These are phyloP conservation scores for Udeniomyces megalosporus DNA, from an alignment of 768 basidiomycete genomes.

Conservation along the genomic window DNA sequence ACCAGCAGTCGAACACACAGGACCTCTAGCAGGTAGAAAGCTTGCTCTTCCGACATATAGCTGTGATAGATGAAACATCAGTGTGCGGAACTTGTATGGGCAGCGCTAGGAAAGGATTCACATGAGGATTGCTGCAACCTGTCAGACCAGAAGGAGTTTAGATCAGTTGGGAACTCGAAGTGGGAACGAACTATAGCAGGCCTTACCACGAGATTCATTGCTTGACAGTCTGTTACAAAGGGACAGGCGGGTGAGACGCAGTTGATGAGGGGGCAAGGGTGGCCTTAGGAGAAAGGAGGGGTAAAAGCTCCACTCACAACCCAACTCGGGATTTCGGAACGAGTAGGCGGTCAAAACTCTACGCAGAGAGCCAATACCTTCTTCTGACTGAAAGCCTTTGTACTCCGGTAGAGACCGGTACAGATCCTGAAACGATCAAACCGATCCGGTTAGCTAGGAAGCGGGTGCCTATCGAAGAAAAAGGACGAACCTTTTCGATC, in stretches of 20 bases:
- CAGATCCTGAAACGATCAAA: constrained; percentile 45
- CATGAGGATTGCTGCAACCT: constrained; percentile 21
- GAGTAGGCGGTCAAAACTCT: constrained; percentile 90
- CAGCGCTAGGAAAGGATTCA: constrained; percentile 15
- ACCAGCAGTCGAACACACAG: constrained; percentile 87
- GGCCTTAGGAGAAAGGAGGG: too few relatives aligned
- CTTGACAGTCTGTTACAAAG: constrained; percentile 57
- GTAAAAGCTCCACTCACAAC: constrained; percentile 5
- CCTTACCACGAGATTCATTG: constrained; percentile 87
- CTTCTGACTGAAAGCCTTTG: constrained; percentile 79
- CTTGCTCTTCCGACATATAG: constrained; percentile 88
- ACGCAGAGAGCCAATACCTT: constrained; percentile 68
- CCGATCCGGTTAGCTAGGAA: neutral
- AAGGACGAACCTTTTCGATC: constrained; percentile 64
- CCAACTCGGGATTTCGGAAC: constrained; percentile 60
- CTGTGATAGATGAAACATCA: constrained; percentile 32
- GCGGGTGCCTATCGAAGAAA: too few relatives aligned
- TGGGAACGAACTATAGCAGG: too few relatives aligned
- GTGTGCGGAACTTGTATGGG: neutral
- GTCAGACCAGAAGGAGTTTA: neutral
- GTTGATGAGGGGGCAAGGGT: neutral
- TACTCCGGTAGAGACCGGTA: constrained; percentile 94
- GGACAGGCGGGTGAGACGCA: neutral
- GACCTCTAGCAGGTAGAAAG: constrained; percentile 91
- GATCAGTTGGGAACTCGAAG: too few relatives aligned